Base-by-base conservation (phyloP, 1,284 basidiomycete genomes). In the Ganoderma resinaceum region DNA sequence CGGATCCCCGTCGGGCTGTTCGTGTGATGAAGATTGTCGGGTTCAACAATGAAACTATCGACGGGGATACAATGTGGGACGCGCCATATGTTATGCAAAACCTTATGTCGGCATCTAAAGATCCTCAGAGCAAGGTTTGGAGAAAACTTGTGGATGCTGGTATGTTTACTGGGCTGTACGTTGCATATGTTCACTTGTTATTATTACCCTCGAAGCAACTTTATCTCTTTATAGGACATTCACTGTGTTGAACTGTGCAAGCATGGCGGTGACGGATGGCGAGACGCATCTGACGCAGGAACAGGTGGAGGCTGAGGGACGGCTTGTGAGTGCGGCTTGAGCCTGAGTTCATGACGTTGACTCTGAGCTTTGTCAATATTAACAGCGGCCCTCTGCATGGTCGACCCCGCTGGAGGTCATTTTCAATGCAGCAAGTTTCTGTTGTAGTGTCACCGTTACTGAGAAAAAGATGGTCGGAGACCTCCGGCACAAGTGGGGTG, bases 51-150 rank as follows among this genome's bases (percentile, higher is more conserved):
- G 68, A 70, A 20, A 66, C 59, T 1, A n/a, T 70, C 29, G 68
- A 70, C 11, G 68, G 68, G 31, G 68, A 70, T 23, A 62, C 62
- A 3, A 55, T 49, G 33, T 35, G 49, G 40, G 68, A 70, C n/a
- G 20, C 43, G 6, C 16, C 43, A 6, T 46, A 5, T n/a, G n/a
- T 46, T n/a, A 23, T 46, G 0, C n/a, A 46, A 46, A 46, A 46
- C 23, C 43, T 46, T 9, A 7, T 46, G 7, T 16, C n/a, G 20
- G 43, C 23, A n/a, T 46, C 43, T n/a, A 46, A n/a, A 16, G 43
- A 46, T 46, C 20, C 43, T 6, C 16, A 46, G 8, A n/a, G 43
- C 43, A n/a, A 46, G 6, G 43, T 46, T 46, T 46, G 43, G 43
- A 46, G n/a, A n/a, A 46, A 9, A 9, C 43, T 46, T 23, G 43